Percentiles rank a stretch among this genome's conserved stretches.
These are phyloP conservation scores for Plasmodium fragile DNA, from an alignment of 169 alveolate species.

Conservation along the genomic window DNA sequence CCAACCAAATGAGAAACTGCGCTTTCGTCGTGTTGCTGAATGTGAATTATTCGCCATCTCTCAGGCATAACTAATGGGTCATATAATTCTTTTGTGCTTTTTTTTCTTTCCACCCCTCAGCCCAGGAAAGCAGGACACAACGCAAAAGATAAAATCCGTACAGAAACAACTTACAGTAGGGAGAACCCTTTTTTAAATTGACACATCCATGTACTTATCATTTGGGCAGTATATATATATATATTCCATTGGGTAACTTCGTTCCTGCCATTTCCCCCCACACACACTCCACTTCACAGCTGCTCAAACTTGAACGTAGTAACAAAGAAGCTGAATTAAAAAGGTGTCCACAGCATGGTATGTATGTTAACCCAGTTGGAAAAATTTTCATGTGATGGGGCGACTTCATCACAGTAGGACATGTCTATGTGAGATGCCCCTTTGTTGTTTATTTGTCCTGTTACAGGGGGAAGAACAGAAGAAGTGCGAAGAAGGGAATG, in stretches of 20 bases:
- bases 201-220: not conserved
- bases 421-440: not conserved
- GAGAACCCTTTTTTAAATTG: not conserved
- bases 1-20: not conserved
- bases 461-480: conserved; percentile 38
- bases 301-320: conserved; percentile 28
- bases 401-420: not conserved
- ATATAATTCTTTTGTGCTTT: too few relatives aligned
- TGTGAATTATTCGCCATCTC: not conserved
- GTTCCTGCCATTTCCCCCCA: not conserved
- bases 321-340: conserved; percentile 35
- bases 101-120: not conserved
- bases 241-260: not conserved
- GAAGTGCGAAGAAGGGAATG: conserved; percentile 59
- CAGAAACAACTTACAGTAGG: conserved; percentile 55
- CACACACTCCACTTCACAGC: not conserved
- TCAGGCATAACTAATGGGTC: not conserved
- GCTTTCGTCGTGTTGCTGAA: not conserved
- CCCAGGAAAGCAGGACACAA: not conserved
- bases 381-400: not conserved
- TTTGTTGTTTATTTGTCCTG: not conserved
- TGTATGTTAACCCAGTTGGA: not conserved
- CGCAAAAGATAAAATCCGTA: conserved; percentile 34
- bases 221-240: not conserved
- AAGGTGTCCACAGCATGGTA: conserved; percentile 52